Evolutionary conservation across 2,329 filamentous ascomycete species (phyloP).

Genomic region (Phialemonium atrogriseum): DNA sequence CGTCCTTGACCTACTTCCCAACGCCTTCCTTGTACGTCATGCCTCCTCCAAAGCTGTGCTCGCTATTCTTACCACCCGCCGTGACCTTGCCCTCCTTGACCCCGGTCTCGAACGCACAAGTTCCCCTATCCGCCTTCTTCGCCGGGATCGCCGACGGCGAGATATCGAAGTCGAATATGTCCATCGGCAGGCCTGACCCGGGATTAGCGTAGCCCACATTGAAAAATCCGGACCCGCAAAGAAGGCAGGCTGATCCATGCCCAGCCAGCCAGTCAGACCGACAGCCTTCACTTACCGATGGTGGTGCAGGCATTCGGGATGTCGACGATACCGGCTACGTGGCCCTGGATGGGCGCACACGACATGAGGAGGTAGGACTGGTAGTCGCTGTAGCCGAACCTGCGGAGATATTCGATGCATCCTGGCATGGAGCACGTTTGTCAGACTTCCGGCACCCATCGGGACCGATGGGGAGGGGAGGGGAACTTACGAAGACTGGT

Average conservation of each 20-base stretch:
- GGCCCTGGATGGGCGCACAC: conserved; percentile 79
- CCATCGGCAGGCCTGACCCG: conserved; percentile 85
- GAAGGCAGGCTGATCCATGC: no score
- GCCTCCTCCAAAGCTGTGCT: conserved; percentile 41
- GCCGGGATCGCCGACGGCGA: conserved; percentile 48
- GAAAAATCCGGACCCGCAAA: no score
- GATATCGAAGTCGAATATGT: conserved; percentile 94
- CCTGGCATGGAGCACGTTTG: no score
- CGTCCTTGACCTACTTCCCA: conserved; percentile 12
- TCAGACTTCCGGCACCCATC: no score
- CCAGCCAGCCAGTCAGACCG: no score
- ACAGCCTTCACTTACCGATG: no score
- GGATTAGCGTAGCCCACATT: no score
- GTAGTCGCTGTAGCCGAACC: conserved; percentile 64
- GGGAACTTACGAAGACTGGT: conserved; percentile 62
- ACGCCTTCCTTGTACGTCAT: conserved; percentile 34
- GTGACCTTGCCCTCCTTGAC: conserved; percentile 34
- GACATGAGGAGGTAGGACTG: conserved; percentile 82
- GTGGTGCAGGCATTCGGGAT: conserved; percentile 90
- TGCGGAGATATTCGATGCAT: conserved; percentile 69
- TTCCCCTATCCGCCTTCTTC: conserved; percentile 52
- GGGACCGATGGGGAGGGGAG: no score
- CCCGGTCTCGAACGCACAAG: conserved; percentile 56
- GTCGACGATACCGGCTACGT: conserved; percentile 83
- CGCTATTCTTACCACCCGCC: conserved; percentile 35